A percentile compares a stretch with the other conserved stretches of the same genome.
These are phyloP conservation scores for Pythium guiyangense DNA, from an alignment of 352 stramenopile genomes.

Conservation along the genomic window DNA sequence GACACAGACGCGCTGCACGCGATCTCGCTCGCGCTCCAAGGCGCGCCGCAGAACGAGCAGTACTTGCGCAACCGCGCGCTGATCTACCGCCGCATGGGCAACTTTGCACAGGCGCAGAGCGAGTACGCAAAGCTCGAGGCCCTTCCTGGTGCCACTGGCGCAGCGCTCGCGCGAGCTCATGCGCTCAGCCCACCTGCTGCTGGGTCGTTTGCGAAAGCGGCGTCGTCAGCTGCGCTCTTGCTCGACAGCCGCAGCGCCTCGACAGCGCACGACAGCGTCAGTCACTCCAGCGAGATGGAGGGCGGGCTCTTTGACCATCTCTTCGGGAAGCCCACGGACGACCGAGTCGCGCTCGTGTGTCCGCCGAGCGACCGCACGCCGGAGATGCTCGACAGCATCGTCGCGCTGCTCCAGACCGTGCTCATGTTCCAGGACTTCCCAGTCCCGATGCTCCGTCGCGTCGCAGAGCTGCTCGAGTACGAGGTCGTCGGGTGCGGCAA, in stretches of 20 bases:
- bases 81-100: slow-evolving; percentile 49
- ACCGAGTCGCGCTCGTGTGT: slow-evolving; percentile 59
- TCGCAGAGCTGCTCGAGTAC: slow-evolving; percentile 54
- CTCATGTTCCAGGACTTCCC: slow-evolving; percentile 73
- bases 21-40: slow-evolving; percentile 30
- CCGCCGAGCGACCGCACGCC: slow-evolving; percentile 29
- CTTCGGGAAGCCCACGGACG: slow-evolving; percentile 57
- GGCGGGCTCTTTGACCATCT: slow-evolving; percentile 62
- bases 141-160: neutral
- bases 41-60: slow-evolving; percentile 33
- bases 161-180: slow-evolving; percentile 1
- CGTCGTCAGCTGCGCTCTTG: slow-evolving; percentile 4
- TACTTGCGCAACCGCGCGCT: slow-evolving; percentile 54
- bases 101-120: slow-evolving; percentile 37
- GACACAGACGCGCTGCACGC: slow-evolving; percentile 31
- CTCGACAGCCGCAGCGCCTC: neutral
- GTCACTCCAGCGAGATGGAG: slow-evolving; percentile 28
- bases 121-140: slow-evolving; percentile 50
- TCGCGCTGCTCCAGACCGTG: slow-evolving; percentile 43
- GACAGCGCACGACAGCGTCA: neutral
- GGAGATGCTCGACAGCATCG: slow-evolving; percentile 41
- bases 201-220: slow-evolving; percentile 8
- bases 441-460: slow-evolving; percentile 26
- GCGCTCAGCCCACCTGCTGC: neutral
- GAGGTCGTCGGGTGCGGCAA: slow-evolving; percentile 65